Base-by-base conservation (phyloP, 2,329 filamentous ascomycete species). In the Hymenoscyphus infarciens region DNA sequence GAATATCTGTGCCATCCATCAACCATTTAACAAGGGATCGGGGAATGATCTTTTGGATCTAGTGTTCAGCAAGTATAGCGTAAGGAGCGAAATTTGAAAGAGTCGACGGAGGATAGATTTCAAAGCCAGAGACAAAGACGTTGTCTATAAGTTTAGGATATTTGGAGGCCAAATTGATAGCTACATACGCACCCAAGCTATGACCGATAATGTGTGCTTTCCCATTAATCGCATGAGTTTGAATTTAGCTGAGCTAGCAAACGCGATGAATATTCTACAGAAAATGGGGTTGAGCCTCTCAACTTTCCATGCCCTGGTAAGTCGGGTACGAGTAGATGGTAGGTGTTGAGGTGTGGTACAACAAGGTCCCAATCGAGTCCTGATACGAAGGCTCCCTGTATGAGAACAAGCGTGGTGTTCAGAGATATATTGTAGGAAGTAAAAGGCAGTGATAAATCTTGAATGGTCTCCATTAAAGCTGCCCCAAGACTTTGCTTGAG, bases 201-300 rank as follows among this genome's bases (percentile, higher is more conserved):
- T 42, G 39, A 27, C 56, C 56, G 11, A 42, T 38, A 13, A 58
- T 3, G 22, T 58, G 33, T 45, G 56, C 56, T 45, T 45, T 58
- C 2, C 56, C 56, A 45, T 58, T 45, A 22, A 27, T 27, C 7
- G 56, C 33, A 42, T 58, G 56, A 5, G 27, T 42, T 6, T 13
- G 11, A 19, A 58, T 58, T 58, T 2, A 58, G 15, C 3, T 42
- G 33, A 42, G 25, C 22, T 2, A 58, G 22, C 33, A 35, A 3
- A 13, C 33, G 33, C 1, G 33, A 35, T 13, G 33, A 35, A 35
- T 35, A 35, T 45, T 45, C n/a, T 5, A 45, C 16, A 19, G 39
- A 19, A 19, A 19, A 45, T n/a, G n/a, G n/a, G 1, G 39, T 10
- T 7, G n/a, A 16, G n/a, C n/a, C 39, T 35, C 5, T 45, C n/a